Evolutionary conservation across 164 flowering plant genomes (phyloP).

Genomic region (Buxus sempervirens): DNA sequence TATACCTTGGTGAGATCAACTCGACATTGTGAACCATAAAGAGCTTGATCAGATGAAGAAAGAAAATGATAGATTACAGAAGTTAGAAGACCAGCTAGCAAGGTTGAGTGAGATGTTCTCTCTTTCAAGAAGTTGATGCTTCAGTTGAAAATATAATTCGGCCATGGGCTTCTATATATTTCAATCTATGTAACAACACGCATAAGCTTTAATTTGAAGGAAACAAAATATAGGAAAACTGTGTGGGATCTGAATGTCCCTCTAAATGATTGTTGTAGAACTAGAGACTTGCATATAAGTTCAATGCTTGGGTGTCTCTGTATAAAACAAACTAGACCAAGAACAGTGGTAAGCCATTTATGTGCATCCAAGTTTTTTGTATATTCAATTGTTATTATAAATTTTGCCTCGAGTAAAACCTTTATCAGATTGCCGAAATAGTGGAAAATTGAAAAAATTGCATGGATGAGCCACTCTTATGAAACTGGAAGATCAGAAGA

Average conservation of each 20-base stretch:
- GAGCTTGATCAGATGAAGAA: conserved; percentile 86
- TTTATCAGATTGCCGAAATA: conserved; percentile 29
- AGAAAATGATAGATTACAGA: conserved; percentile 61
- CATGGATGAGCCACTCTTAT: conserved; percentile 30
- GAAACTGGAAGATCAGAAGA: conserved; percentile 32
- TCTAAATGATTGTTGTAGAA: too few species aligned
- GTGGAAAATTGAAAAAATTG: conserved; percentile 28
- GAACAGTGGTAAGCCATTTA: too few species aligned
- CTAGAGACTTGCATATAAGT: too few species aligned
- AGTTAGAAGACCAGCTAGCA: conserved; percentile 47
- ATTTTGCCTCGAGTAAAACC: too few species aligned
- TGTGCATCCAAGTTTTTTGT: too few species aligned
- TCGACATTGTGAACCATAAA: conserved; percentile 74
- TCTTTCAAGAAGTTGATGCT: neutral
- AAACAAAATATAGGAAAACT: too few species aligned
- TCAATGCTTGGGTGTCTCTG: too few species aligned
- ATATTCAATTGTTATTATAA: too few species aligned
- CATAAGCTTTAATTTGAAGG: too few species aligned
- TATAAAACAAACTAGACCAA: too few species aligned
- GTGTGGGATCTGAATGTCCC: too few species aligned
- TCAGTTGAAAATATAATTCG: neutral
- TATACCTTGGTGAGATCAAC: conserved; percentile 90
- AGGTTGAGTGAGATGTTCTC: conserved; percentile 74
- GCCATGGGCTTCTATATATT: neutral
- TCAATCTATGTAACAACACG: too few species aligned